Base-by-base conservation (phyloP, 352 stramenopile genomes). In the Phytophthora quininea region DNA sequence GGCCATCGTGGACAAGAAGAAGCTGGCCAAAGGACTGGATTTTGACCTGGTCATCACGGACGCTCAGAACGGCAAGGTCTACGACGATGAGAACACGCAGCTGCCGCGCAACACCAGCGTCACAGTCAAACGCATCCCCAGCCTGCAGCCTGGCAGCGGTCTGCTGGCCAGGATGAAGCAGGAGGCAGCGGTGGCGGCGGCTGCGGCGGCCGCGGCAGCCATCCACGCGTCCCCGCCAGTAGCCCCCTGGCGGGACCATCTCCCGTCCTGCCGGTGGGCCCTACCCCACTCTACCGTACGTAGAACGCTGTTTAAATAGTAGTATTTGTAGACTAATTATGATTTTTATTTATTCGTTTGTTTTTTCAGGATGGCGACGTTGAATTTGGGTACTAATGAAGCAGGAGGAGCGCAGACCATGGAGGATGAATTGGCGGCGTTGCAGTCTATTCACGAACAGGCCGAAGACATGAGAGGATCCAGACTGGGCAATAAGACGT, bases 1-100 rank as follows among this genome's bases (percentile, higher is more conserved):
- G 65, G 90, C 90, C 32, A 98, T 98, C 62, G 92, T 98, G 46
- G 92, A 97, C 50, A 93, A 97, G 71, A 97, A 97, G 75, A 96
- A 96, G 58, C 82, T 98, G 29, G 86, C 88, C 62, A 97, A 97
- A 58, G 92, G 92, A 0, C 82, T 97, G 46, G 92, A 98, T 64
- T 96, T 98, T 55, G 92, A 98, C 57, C 79, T 98, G 3, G 87
- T 96, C 0, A 95, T 98, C 71, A 96, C 91, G 19, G 93, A 98
- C 71, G 90, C 92, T 38, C 89, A 97, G 67, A 97, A 90, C 58
- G 92, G 91, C 58, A 94, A 97, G 54, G 86, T 96, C 3, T 98
- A 97, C 71, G 89, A 96, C 55, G 90, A 97, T 50, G 92, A 98
- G 64, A 97, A 82, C 74, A 90, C 88, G 62, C 79, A 96, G 61